Evolutionary conservation across 768 basidiomycete species (phyloP), one percentile per base, ranked within the genome.

Genomic region (Neoboletus subvelutipes): DNA sequence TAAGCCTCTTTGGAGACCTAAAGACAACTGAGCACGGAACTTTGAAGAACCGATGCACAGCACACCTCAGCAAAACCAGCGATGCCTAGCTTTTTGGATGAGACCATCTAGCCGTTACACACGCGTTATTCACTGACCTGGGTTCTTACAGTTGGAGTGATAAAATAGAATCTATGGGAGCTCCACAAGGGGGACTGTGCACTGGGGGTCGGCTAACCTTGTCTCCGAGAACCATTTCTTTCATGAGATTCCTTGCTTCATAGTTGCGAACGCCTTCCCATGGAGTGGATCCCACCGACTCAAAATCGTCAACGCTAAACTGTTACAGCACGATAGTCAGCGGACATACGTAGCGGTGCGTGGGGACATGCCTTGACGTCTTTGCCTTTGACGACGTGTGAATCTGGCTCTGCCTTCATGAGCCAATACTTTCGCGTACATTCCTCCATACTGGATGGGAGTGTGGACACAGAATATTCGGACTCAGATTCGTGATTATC

Each of bases 261-360:
- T 86, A 86, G 63, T 91, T 92, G 36, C 91, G 78, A 22, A 93
- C 91, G n/a, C 91, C 91, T 66, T 92, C 91, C 91, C 91, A 93
- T 34, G 90, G 77, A 0, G 90, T 90, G 20, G 80, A 87, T 52
- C 77, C 79, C 52, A 79, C 80, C 9, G 76, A 59, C 71, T 93
- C 91, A 67, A 94, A 91, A 70, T 94, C 92, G 59, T 92, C 90
- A 8, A 94, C 84, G 57, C 88, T 90, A 67, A 94, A 94, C 90
- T 92, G 63, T 55, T n/a, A 8, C 37, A 54, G 22, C 17, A 55
- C 55, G 43, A 43, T 36, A 5, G 26, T 58, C 29, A 52, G 49
- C 24, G 33, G 26, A 8, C 3, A 20, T 37, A 33, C 31, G 36
- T 20, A 24, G 36, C 12, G 15, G 31, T 17, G 18, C 17, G 36